A percentile compares a stretch with the other conserved stretches of the same genome.
Conservation (phyloP, 257 asterid species). For the Mentha longifolia region DNA sequence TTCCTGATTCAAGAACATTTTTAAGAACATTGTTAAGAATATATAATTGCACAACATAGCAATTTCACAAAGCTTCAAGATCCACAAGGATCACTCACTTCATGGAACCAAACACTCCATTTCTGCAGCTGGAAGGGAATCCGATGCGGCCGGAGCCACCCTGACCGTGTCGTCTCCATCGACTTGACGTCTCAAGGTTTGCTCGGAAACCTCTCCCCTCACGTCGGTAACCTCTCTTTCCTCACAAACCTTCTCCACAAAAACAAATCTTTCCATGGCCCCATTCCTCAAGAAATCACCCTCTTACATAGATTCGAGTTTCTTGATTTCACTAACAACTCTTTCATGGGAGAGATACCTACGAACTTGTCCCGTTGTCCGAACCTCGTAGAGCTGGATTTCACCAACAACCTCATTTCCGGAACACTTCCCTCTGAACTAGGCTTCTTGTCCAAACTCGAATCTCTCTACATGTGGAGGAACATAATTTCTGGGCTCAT, state of each 20-base stretch:
- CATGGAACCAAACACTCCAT: slow-evolving; percentile 22
- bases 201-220: slow-evolving; percentile 10
- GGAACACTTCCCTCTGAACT: slow-evolving; percentile 7
- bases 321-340: neutral
- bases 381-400: neutral
- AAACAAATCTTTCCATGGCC: slow-evolving; percentile 16
- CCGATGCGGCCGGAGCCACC: neutral
- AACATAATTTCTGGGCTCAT: neutral
- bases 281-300: neutral
- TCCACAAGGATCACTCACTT: neutral
- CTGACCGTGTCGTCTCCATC: neutral
- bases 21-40: no score
- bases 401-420: neutral
- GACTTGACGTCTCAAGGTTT: slow-evolving; percentile 3
- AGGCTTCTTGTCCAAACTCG: neutral
- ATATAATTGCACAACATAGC: no score
- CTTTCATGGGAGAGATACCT: neutral
- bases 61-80: slow-evolving; percentile 1
- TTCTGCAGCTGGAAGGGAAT: slow-evolving; percentile 21
- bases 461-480: neutral
- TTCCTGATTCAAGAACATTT: no score
- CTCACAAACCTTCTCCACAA: neutral
- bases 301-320: neutral
- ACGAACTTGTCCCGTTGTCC: neutral
- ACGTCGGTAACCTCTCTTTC: slow-evolving; percentile 18